Percentiles rank a stretch among this genome's conserved stretches.
phyloP scores from a whole-genome alignment of 257 asterid genomes.

The Nicotiana noctiflora region DNA sequence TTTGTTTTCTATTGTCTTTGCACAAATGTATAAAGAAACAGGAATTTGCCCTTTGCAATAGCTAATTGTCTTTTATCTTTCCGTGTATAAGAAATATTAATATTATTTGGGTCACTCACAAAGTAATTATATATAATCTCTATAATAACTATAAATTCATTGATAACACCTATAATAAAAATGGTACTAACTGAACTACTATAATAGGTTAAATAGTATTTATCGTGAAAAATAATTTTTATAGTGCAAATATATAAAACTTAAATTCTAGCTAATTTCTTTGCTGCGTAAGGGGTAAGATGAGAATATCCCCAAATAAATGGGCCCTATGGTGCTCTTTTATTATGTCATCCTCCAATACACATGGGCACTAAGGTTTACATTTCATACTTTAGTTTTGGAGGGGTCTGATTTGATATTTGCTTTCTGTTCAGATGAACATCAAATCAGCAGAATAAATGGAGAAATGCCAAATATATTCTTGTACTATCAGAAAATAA shows the following conservation, averaged over 20 bases:
- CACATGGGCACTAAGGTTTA: constrained; percentile 6
- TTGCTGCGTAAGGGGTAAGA: neutral
- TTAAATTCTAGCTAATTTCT: neutral
- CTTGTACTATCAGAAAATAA: no score
- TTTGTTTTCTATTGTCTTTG: neutral
- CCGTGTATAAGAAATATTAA: no score
- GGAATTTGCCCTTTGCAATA: neutral
- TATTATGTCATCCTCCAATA: constrained; percentile 17
- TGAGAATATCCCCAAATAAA: neutral
- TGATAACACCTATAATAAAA: no score
- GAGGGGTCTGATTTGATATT: neutral
- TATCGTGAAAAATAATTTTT: no score
- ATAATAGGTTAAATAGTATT: no score
- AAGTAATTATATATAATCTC: no score
- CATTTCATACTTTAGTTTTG: constrained; percentile 14
- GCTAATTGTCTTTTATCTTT: neutral
- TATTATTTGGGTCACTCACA: no score
- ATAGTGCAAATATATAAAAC: neutral
- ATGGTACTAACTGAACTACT: no score
- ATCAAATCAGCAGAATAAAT: constrained; percentile 5
- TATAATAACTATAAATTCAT: no score
- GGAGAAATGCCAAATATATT: no score
- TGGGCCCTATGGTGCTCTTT: constrained; percentile 5
- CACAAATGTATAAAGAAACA: neutral
- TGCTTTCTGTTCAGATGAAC: neutral